Conservation (phyloP, 1,284 basidiomycete species). For the Phlebopus sp. region DNA sequence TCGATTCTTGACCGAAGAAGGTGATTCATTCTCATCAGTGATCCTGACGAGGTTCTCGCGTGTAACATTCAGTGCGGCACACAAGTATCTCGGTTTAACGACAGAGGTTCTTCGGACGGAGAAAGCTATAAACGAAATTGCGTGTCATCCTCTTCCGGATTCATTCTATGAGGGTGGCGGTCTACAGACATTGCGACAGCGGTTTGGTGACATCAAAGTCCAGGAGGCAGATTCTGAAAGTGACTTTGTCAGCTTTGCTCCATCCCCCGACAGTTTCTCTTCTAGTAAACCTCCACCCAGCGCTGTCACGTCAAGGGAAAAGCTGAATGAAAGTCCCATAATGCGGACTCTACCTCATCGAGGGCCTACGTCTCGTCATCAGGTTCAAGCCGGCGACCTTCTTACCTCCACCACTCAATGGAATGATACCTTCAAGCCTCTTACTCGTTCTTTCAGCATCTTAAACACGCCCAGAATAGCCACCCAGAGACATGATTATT, state of each 20-base stretch:
- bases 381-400: constrained; percentile 70
- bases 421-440: constrained; percentile 45
- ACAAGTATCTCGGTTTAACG: constrained; percentile 94
- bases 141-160: constrained; percentile 89
- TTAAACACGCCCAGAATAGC: constrained; percentile 49
- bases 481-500: constrained; percentile 26
- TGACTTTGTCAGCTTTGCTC: constrained; percentile 51
- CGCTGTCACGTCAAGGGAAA: constrained; percentile 20
- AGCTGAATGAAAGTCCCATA: constrained; percentile 25
- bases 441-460: constrained; percentile 48
- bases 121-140: constrained; percentile 94
- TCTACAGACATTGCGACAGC: constrained; percentile 83
- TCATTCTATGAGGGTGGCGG: constrained; percentile 95
- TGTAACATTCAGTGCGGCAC: constrained; percentile 95
- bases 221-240: constrained; percentile 46
- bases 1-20: background rate
- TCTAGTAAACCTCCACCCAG: constrained; percentile 16
- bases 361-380: constrained; percentile 39
- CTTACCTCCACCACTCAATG: constrained; percentile 48
- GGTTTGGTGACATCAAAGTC: constrained; percentile 62
- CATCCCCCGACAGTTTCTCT: constrained; percentile 19
- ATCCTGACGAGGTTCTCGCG: constrained; percentile 72
- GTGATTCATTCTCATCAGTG: constrained; percentile 45
- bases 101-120: constrained; percentile 95
- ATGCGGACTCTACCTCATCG: constrained; percentile 31